These are phyloP conservation scores for Epichloe uncinata DNA, from an alignment of 2,329 filamentous ascomycete genomes.

Conservation along the genomic window DNA sequence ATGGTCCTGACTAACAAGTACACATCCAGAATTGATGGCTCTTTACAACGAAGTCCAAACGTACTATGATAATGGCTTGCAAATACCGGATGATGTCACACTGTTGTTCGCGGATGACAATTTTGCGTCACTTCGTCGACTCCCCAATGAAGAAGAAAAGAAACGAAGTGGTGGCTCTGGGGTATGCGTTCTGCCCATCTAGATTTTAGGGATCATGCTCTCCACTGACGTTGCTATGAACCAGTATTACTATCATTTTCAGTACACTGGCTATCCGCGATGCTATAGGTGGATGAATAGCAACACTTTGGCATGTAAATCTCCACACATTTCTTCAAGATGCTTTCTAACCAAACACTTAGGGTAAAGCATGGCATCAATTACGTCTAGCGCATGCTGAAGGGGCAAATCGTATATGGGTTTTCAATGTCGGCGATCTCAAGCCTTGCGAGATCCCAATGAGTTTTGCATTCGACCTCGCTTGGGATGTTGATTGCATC, in stretches of 20 bases:
- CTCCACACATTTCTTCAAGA: background rate
- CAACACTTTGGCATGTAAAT: conserved; percentile 33
- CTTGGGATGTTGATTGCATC: conserved; percentile 38
- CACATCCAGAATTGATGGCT: conserved; percentile 40
- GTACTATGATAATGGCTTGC: conserved; percentile 46
- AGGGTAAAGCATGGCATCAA: conserved; percentile 33
- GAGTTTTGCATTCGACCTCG: conserved; percentile 41
- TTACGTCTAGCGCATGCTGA: conserved; percentile 38
- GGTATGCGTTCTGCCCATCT: conserved; percentile 18
- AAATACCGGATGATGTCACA: conserved; percentile 47
- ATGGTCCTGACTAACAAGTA: background rate
- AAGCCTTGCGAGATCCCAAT: conserved; percentile 45
- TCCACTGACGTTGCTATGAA: conserved; percentile 8
- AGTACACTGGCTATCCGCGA: conserved; percentile 48
- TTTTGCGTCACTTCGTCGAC: conserved; percentile 43
- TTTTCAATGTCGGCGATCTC: conserved; percentile 50
- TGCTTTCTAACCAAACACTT: background rate
- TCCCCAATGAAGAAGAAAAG: conserved; percentile 40
- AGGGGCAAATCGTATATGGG: conserved; percentile 41
- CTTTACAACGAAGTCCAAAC: conserved; percentile 53
- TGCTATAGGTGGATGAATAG: conserved; percentile 52
- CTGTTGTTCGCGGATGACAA: conserved; percentile 52
- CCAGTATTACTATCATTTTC: conserved; percentile 39
- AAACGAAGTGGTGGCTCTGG: conserved; percentile 42
- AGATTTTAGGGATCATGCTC: too few relatives aligned